Evolutionary conservation across 331 rosid species (phyloP), one percentile per base, ranked within the genome.

Genomic region (Acacia pycnantha): DNA sequence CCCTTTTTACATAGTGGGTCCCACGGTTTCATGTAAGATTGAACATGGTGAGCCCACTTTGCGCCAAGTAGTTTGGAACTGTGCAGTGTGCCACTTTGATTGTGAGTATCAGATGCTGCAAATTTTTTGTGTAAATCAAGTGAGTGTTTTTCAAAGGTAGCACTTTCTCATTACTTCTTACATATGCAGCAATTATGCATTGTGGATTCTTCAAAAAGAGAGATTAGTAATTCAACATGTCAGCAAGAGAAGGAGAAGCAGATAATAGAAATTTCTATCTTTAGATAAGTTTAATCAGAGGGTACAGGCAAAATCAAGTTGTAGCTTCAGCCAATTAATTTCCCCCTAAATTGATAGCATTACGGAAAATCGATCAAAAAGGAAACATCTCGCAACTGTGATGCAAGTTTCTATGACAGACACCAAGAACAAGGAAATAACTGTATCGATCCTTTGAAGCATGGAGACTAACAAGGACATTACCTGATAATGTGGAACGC

Each of bases 11-110:
- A 2, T 2, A 1, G 3, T 31, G 33, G 33, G 33, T 31, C 33
- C 33, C 33, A 31, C 3, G 3, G 33, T 31, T 31, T 31, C 33
- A 31, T 2, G 33, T 31, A 31, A 31, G 33, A 1, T 31, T 31
- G 92, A 87, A 96, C 86, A 67, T 98, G 99, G 84, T 96, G 99
- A 26, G 99, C 99, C 99, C 99, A 96, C 87, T 92, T 91, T 84
- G 83, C 66, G 58, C 86, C 92, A 4, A 91, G 93, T 73, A 88
- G 82, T 73, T 89, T 94, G 64, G 90, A 87, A 79, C 73, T 85
- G 53, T 83, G 86, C 67, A 81, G 75, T 0, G 74, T 56, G 69
- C 82, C 97, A 24, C 73, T 87, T 85, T 91, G 84, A 53, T 35
- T 78, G 27, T 88, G 88, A 47, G 81, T 56, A 48, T 31, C 33